phyloP scores from a whole-genome alignment of 2,329 filamentous ascomycete genomes.

The Penicillium sp. region DNA sequence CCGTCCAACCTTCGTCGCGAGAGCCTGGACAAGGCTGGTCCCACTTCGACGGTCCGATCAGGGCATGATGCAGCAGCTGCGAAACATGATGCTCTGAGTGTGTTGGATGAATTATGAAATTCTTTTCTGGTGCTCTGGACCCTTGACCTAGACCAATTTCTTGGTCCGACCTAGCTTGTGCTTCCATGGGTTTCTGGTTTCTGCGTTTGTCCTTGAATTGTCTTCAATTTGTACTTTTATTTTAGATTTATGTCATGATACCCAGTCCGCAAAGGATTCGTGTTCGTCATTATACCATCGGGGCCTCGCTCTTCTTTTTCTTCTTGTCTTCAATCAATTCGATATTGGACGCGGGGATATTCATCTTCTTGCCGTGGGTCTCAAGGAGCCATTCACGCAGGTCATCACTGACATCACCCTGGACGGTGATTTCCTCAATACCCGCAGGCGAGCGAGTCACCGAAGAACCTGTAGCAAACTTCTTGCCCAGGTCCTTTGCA shows the following conservation, averaged over 20 bases:
- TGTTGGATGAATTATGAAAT: constrained; percentile 32
- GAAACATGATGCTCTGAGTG: constrained; percentile 24
- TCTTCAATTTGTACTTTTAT: constrained; percentile 15
- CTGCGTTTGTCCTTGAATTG: constrained; percentile 7
- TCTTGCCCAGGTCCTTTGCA: constrained; percentile 96
- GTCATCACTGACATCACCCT: constrained; percentile 94
- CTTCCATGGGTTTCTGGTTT: neutral
- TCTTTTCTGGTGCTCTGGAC: neutral
- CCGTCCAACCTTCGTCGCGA: constrained; percentile 22
- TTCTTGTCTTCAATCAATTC: constrained; percentile 95
- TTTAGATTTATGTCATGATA: constrained; percentile 26
- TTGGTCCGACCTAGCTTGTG: neutral
- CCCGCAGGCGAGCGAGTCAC: constrained; percentile 86
- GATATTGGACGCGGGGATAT: constrained; percentile 92
- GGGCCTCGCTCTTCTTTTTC: constrained; percentile 62
- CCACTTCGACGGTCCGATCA: constrained; percentile 2
- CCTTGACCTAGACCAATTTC: neutral
- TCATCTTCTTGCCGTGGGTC: constrained; percentile 76
- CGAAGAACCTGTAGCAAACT: constrained; percentile 90
- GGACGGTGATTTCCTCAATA: constrained; percentile 94
- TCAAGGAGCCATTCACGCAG: constrained; percentile 87
- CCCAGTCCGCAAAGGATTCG: constrained; percentile 17
- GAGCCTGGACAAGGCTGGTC: constrained; percentile 6
- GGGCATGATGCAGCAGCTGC: constrained; percentile 9
- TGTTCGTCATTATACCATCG: constrained; percentile 15